Evolutionary conservation across 306 rosid genomes (phyloP), one percentile per base, ranked within the genome.

Genomic region (Medicago lupulina): DNA sequence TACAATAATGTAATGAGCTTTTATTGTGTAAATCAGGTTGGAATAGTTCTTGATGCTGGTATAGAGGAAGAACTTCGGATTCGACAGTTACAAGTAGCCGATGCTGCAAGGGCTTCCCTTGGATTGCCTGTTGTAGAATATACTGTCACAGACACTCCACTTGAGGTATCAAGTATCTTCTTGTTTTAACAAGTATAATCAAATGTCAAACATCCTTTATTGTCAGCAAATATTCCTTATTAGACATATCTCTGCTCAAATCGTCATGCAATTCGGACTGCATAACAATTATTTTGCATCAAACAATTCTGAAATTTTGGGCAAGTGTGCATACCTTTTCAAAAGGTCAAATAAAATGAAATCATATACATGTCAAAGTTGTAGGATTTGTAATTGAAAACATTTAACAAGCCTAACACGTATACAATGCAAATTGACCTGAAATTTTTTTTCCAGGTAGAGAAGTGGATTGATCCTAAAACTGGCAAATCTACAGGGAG

Each of bases 91-190:
- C 98, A 93, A 80, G 96, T 83, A 76, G 96, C 96, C 25, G 96
- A 93, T 84, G 97, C 96, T 23, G 91, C 92, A 38, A 85, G 96
- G 79, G 97, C 97, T 75, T 93, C 98, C 36, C 97, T 91, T 80
- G 98, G 98, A 71, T 88, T 91, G 84, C 92, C 96, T 80, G 78
- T 93, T 67, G 81, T 88, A 61, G 93, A 91, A 76, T 93, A 87
- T 71, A 81, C 75, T 69, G 91, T 93, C 73, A 93, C 97, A 34
- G 97, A 93, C 70, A 77, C 89, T 50, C 96, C 96, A 1, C 80
- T 93, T 64, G 68, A 87, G 96, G 97, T 93, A 81, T 68, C n/a
- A 1, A 43, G 17, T 38, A 49, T 49, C 31, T 39, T 80, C 25
- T 8, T 62, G 36, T 70, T 55, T 81, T 77, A 67, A 36, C 50